These are phyloP conservation scores for Geotrichum armillariae DNA, from an alignment of 1,139 yeast genomes.

Conservation along the genomic window DNA sequence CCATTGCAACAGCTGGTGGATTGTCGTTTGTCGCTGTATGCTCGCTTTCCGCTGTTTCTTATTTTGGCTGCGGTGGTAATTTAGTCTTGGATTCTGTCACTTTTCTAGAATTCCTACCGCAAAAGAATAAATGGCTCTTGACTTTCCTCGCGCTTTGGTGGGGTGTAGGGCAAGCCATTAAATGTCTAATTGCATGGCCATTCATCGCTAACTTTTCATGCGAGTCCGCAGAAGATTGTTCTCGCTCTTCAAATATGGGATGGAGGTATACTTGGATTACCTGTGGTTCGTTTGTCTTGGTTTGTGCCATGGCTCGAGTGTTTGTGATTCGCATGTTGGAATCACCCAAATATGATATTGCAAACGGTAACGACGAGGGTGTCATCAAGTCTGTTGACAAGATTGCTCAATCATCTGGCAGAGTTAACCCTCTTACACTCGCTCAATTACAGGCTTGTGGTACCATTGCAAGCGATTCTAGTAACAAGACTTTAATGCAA, in stretches of 20 bases:
- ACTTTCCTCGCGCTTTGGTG: slow-evolving; percentile 61
- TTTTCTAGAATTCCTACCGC: slow-evolving; percentile 58
- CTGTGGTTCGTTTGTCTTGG: slow-evolving; percentile 53
- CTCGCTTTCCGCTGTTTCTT: slow-evolving; percentile 46
- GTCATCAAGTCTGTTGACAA: slow-evolving; percentile 35
- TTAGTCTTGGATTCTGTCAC: slow-evolving; percentile 61
- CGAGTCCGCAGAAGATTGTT: slow-evolving; percentile 43
- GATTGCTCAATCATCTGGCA: slow-evolving; percentile 30
- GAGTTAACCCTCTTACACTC: slow-evolving; percentile 32
- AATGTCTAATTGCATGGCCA: slow-evolving; percentile 57
- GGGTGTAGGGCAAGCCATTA: slow-evolving; percentile 63
- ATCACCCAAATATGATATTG: slow-evolving; percentile 57
- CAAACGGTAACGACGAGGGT: slow-evolving; percentile 54
- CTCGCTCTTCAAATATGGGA: slow-evolving; percentile 51
- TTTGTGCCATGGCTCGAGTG: slow-evolving; percentile 49
- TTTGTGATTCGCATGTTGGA: slow-evolving; percentile 52
- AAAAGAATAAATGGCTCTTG: slow-evolving; percentile 52
- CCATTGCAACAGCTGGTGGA: slow-evolving; percentile 56
- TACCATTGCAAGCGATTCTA: slow-evolving; percentile 17
- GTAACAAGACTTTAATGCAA: slow-evolving; percentile 17
- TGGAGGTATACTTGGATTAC: slow-evolving; percentile 62
- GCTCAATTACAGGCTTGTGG: slow-evolving; percentile 51
- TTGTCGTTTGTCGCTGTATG: slow-evolving; percentile 48
- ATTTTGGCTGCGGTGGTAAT: slow-evolving; percentile 52
- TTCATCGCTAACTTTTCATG: slow-evolving; percentile 53